phyloP scores from a whole-genome alignment of 345 rosid genomes.

The Rhizophora mangle region DNA sequence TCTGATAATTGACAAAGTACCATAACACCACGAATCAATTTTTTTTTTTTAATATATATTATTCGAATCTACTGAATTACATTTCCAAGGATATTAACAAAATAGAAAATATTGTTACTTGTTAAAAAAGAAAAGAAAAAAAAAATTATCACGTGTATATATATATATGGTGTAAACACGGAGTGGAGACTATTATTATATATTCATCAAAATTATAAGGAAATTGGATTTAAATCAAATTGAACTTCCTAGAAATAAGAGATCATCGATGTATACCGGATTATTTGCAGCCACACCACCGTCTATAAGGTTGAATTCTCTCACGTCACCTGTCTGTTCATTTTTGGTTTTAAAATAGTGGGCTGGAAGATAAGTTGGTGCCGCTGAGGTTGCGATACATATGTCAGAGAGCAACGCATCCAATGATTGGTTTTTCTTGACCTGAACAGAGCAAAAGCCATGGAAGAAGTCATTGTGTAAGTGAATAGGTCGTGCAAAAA shows the following conservation, averaged over 20 bases:
- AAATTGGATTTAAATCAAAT: neutral
- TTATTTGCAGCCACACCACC: constrained; percentile 35
- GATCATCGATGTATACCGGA: constrained; percentile 17
- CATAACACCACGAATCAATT: no score
- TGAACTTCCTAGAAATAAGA: no score
- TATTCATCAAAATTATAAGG: neutral
- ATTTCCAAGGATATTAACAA: no score
- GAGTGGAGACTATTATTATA: no score
- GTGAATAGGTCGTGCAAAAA: no score
- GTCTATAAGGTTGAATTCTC: constrained; percentile 28
- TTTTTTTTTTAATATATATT: no score
- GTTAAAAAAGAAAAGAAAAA: neutral
- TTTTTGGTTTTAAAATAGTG: constrained; percentile 13
- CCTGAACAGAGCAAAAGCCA: neutral
- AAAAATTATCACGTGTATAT: neutral
- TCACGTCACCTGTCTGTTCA: constrained; percentile 1
- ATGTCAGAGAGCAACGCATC: constrained; percentile 56
- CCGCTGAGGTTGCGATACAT: constrained; percentile 55
- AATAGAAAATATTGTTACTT: neutral
- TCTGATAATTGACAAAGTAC: neutral
- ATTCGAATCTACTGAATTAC: no score
- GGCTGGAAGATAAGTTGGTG: constrained; percentile 58
- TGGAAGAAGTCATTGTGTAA: no score
- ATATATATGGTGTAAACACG: no score
- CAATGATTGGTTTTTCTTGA: neutral